phyloP scores from a whole-genome alignment of 108 stramenopile species.

The Thalassiosira profunda region DNA sequence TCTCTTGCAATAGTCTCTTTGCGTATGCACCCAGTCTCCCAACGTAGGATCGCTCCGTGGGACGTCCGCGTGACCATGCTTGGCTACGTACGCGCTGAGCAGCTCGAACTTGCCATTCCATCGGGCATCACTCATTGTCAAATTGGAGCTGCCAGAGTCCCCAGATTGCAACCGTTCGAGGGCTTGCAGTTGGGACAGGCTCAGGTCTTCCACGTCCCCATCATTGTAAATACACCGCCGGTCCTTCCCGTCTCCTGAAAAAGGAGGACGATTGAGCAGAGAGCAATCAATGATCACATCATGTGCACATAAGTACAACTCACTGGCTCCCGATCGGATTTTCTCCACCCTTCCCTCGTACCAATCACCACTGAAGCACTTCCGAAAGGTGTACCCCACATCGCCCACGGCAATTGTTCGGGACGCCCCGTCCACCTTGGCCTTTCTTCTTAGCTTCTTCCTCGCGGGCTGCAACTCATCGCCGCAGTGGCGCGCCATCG shows the following conservation, averaged over 20 bases:
- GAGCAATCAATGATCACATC: too few relatives aligned
- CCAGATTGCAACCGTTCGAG: constrained; percentile 37
- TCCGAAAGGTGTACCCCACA: constrained; percentile 13
- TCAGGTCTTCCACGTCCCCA: constrained; percentile 43
- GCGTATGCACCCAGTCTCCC: constrained; percentile 34
- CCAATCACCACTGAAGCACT: constrained; percentile 6
- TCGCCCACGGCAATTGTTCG: constrained; percentile 10
- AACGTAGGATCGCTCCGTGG: constrained; percentile 17
- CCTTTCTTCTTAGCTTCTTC: too few relatives aligned
- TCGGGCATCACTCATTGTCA: background rate
- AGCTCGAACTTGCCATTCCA: background rate
- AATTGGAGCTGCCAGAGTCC: too few relatives aligned
- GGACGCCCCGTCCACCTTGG: too few relatives aligned
- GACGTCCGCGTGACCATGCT: constrained; percentile 2
- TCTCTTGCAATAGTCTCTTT: constrained; percentile 25
- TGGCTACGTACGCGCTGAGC: constrained; percentile 1
- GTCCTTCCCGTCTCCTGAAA: constrained; percentile 16
- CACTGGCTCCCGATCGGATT: constrained; percentile 1
- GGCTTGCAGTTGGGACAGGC: constrained; percentile 20
- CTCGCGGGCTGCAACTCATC: too few relatives aligned
- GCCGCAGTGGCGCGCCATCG: too few relatives aligned
- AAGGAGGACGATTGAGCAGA: background rate
- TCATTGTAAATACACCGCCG: constrained; percentile 43
- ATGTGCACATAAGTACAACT: background rate
- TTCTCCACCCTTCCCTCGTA: constrained; percentile 5